Base-by-base conservation (phyloP, 305 asterid species). In the Fraxinus latifolia region DNA sequence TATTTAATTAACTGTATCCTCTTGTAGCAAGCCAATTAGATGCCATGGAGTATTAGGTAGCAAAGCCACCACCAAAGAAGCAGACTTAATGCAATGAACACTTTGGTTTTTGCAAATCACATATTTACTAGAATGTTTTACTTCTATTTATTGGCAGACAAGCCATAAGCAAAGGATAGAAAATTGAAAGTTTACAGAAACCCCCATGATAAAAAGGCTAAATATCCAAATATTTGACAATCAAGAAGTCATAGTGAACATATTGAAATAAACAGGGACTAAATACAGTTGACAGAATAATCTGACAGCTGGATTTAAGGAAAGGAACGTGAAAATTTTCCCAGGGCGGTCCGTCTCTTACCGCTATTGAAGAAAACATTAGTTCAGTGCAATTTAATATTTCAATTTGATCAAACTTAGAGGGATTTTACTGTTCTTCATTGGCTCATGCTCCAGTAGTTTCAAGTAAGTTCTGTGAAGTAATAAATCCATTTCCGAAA, bases 161-260 rank as follows among this genome's bases (percentile, higher is more conserved):
- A 42, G 84, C 76, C 72, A 72, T 39, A 33, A 77, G 11, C 27
- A 74, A 65, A 83, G 27, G n/a, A 67, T 8, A 15, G 72, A 70
- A 14, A 34, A 79, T 12, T 27, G 29, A 34, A 73, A 23, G 29
- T 21, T 33, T 65, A 14, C 73, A 74, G 78, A 55, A 67, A 17
- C 33, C 31, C 21, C 73, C 53, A n/a, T 17, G 73, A 77, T 77
- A 62, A 72, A 77, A 73, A 44, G 82, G 76, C 58, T 39, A 27
- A 37, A 71, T 50, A 75, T 19, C 36, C 77, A 79, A 79, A 32
- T 76, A 53, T 67, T 83, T 58, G 71, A 34, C 65, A 55, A 37
- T 60, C 23, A 82, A 33, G 76, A 25, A 33, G 47, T 34, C 21
- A 39, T 12, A 72, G 19, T 58, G 47, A 85, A 36, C 3, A 65